Base-by-base conservation (phyloP, 305 asterid species). In the Andrographis paniculata region DNA sequence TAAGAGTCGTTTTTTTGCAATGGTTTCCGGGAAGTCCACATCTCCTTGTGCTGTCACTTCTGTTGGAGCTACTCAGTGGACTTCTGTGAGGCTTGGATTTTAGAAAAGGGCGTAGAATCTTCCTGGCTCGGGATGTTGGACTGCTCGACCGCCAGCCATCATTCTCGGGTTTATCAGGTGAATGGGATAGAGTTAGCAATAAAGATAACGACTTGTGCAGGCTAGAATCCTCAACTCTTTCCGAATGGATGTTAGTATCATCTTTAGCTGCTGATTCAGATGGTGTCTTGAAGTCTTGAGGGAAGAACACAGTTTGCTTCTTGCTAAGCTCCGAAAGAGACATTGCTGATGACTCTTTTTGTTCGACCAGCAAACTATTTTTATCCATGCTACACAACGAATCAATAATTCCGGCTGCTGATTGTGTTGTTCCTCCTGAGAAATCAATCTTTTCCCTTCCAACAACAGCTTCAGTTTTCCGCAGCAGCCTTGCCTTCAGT, bases 361-460 rank as follows among this genome's bases (percentile, higher is more conserved):
- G 55, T 9, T 72, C 87, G 42, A 38, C 50, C 21, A 49, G 55
- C 1, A 64, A 44, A 20, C 67, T 69, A 24, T 81, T 81, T 54
- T 79, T 91, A 41, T 69, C 93, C 55, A 70, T 63, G 50, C 73
- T 60, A 69, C 99, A 83, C 41, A 80, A 70, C 4, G 89, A 75
- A 58, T 87, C 87, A 44, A 83, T 71, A 44, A 79, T 70, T 40
- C 78, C 93, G 1, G 95, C 66, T 21, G 72, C 56, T 8, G 58
- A 18, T 17, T 73, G 48, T 2, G 62, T 60, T 58, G 65, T 65
- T 31, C 65, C 78, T 18, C 73, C 35, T 14, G 96, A 69, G 46
- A 87, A 63, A 63, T 83, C 94, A 3, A 79, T 83, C 50, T 91
- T 91, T 50, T 64, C 57, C 84, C 99, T 80, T 35, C 58, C 87